Percentiles rank a stretch among this genome's conserved stretches.
phyloP scores from a whole-genome alignment of 2,329 filamentous ascomycete species.

The Ophiostoma ulmi region DNA sequence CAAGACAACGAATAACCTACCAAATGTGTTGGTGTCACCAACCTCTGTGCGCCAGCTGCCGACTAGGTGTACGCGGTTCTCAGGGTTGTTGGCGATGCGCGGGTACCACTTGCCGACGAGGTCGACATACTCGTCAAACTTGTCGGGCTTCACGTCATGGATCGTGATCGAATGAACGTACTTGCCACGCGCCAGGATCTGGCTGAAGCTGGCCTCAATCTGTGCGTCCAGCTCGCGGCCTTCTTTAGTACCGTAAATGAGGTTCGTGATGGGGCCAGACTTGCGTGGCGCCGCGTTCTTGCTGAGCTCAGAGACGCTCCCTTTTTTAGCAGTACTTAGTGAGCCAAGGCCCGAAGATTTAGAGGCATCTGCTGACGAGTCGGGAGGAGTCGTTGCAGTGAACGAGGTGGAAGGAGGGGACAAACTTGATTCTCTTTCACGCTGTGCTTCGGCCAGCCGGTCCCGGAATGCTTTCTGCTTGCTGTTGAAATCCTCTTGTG shows the following conservation, averaged over 20 bases:
- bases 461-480: constrained; percentile 85
- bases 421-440: constrained; percentile 69
- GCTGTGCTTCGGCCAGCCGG: constrained; percentile 68
- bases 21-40: constrained; percentile 93
- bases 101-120: constrained; percentile 91
- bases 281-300: constrained; percentile 58
- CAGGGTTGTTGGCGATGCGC: constrained; percentile 71
- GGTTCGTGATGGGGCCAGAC: constrained; percentile 68
- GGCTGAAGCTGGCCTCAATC: constrained; percentile 92
- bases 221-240: constrained; percentile 90
- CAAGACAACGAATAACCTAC: constrained; percentile 46
- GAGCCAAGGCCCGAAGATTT: constrained; percentile 50
- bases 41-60: constrained; percentile 98
- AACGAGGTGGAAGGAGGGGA: constrained; percentile 37
- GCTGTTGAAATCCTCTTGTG: constrained; percentile 69
- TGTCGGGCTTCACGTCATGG: constrained; percentile 91
- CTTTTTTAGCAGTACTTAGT: constrained; percentile 53
- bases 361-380: constrained; percentile 24
- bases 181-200: constrained; percentile 90
- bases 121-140: constrained; percentile 88
- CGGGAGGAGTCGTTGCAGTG: constrained; percentile 2
- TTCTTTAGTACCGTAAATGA: constrained; percentile 97
- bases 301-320: constrained; percentile 53
- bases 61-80: constrained; percentile 93
- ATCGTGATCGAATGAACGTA: constrained; percentile 98